phyloP scores from a whole-genome alignment of 805 yeast genomes.

The Tetrapisispora phaffii region DNA sequence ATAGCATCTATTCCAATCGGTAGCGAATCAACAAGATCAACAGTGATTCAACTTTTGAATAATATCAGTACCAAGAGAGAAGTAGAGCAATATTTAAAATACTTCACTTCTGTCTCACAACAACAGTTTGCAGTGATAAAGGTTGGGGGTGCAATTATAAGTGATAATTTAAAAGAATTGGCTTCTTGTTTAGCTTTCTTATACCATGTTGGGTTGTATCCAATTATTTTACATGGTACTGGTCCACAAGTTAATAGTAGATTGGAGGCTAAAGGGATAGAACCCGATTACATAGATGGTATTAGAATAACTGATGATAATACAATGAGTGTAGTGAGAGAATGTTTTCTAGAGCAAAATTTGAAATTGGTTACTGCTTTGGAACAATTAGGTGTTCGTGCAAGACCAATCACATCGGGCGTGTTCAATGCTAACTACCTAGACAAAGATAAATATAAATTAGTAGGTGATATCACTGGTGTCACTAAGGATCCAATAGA shows the following conservation, averaged over 20 bases:
- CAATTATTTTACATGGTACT: slow-evolving; percentile 94
- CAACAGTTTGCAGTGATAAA: slow-evolving; percentile 98
- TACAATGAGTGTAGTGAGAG: slow-evolving; percentile 93
- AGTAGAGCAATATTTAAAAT: slow-evolving; percentile 93
- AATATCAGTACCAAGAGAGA: slow-evolving; percentile 96
- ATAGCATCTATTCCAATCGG: slow-evolving; percentile 6
- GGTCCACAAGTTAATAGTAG: slow-evolving; percentile 97
- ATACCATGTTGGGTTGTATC: slow-evolving; percentile 94
- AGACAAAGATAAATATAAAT: slow-evolving; percentile 80
- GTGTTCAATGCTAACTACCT: slow-evolving; percentile 89
- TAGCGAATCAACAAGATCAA: slow-evolving; percentile 59
- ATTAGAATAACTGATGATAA: slow-evolving; percentile 89
- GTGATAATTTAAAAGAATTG: slow-evolving; percentile 83
- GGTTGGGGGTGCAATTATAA: slow-evolving; percentile 98
- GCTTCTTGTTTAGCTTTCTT: slow-evolving; percentile 93
- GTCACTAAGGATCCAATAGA: slow-evolving; percentile 87
- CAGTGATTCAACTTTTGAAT: slow-evolving; percentile 88
- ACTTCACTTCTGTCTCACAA: slow-evolving; percentile 90
- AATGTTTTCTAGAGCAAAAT: slow-evolving; percentile 92
- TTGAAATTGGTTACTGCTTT: slow-evolving; percentile 89
- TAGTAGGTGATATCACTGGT: slow-evolving; percentile 81
- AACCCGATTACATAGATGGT: slow-evolving; percentile 93
- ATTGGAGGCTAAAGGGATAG: slow-evolving; percentile 87
- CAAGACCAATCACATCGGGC: slow-evolving; percentile 97
- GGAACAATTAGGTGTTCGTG: slow-evolving; percentile 93